Evolutionary conservation across 2,329 filamentous ascomycete genomes (phyloP), one percentile per base, ranked within the genome.

Genomic region (Alternaria hordeiaustralica): DNA sequence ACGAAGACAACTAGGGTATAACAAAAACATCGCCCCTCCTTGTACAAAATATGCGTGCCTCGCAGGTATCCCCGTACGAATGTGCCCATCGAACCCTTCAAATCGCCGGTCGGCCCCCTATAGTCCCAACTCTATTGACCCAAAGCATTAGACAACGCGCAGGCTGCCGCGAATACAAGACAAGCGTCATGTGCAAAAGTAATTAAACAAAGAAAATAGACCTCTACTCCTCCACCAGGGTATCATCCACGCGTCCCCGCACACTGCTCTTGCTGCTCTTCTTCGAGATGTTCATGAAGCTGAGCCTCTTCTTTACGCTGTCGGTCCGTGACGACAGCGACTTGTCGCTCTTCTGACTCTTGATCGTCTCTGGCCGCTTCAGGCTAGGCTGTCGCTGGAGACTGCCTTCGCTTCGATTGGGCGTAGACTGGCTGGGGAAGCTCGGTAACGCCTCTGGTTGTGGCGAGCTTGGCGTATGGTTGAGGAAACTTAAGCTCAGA

Each of bases 271-370:
- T 90, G 75, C 86, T 88, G 49, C 83, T 83, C 82, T 92, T 93
- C 78, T 89, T 90, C 28, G 91, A 90, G 55, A 94, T 85, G 77
- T 91, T 92, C 74, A 96, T 84, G 72, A 94, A 84, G 77, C 92
- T 96, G 69, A 96, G 84, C 74, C 93, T 83, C 82, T 93, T 95
- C 81, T 90, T 89, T 69, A 96, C 87, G 61, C 89, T 87, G 56
- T 72, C 73, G 30, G 70, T 77, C 13, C 87, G 87, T 56, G 67
- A 61, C 25, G 85, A 85, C 60, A 80, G 77, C 41, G 82, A 74
- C 5, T 81, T 79, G 26, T 78, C 75, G 54, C 79, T 82, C 46
- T 85, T 78, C 44, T 77, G 74, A 41, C 80, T 83, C 63, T 75
- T 78, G 55, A 74, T 67, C 2, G 75, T 79, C 18, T 73, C 70